Conservation (phyloP, 2,329 filamentous ascomycete species). For the Diaporthe amygdali region DNA sequence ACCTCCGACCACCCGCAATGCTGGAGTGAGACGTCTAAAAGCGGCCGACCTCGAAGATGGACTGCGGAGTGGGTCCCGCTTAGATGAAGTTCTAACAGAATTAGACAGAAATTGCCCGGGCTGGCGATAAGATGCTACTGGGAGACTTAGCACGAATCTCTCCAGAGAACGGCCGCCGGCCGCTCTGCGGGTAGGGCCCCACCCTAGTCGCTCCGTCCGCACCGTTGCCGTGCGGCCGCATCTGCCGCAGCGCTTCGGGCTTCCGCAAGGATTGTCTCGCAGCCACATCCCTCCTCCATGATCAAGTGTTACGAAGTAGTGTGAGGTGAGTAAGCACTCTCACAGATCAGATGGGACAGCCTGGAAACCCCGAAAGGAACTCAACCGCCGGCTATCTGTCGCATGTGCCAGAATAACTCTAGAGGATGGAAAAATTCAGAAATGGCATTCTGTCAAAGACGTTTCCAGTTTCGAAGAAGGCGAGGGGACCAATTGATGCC, state of each 20-base stretch:
- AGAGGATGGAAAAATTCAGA: too few species aligned
- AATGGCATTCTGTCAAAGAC: too few species aligned
- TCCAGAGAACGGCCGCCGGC: background rate
- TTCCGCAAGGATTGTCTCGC: too few species aligned
- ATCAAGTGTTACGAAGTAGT: background rate
- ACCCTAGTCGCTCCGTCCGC: background rate
- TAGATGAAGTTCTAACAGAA: constrained; percentile 1
- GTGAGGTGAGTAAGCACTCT: background rate
- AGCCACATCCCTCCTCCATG: background rate
- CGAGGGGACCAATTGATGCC: too few species aligned
- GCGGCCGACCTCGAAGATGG: background rate
- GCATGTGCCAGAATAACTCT: too few species aligned
- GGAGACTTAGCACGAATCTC: too few species aligned
- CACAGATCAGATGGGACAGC: background rate
- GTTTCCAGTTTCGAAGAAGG: too few species aligned
- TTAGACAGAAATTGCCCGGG: fast-evolving
- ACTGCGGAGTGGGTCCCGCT: background rate
- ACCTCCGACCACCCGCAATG: background rate
- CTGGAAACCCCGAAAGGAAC: too few species aligned
- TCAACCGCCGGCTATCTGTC: too few species aligned
- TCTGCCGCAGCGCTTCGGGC: constrained; percentile 2
- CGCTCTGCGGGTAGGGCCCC: background rate
- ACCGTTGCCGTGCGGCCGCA: constrained; percentile 12
- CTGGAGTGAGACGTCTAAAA: too few species aligned
- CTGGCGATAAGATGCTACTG: background rate